Evolutionary conservation across 192 early-diverging fungal species (phyloP).

Genomic region (Backusella morwellensis): DNA sequence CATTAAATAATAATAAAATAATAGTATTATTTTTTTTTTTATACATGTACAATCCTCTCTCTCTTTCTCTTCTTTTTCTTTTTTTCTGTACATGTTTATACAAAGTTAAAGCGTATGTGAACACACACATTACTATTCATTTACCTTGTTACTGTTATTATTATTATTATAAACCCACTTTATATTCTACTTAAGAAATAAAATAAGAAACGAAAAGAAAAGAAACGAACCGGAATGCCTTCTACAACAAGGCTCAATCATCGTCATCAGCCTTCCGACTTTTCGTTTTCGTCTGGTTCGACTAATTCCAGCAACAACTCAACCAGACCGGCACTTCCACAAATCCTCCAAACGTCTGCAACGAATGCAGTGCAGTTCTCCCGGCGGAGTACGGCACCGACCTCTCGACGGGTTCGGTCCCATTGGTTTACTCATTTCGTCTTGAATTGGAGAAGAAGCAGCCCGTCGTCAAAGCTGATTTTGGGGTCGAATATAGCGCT

Average conservation of each 20-base stretch:
- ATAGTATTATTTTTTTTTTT: not conserved
- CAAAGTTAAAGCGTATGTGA: not conserved
- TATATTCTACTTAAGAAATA: not conserved
- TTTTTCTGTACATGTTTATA: not conserved
- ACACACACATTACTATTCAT: not conserved
- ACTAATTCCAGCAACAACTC: constrained; percentile 6
- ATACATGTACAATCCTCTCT: not conserved
- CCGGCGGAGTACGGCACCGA: constrained; percentile 25
- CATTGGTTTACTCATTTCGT: constrained; percentile 36
- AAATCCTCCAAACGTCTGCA: constrained; percentile 17
- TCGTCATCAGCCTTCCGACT: constrained; percentile 24
- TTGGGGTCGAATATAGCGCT: constrained; percentile 27
- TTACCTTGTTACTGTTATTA: not conserved
- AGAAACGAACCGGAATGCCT: not conserved
- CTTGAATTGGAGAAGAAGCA: constrained; percentile 34
- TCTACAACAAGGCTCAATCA: constrained; percentile 20
- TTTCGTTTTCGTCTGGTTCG: constrained; percentile 12
- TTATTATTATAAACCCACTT: not conserved
- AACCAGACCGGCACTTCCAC: constrained; percentile 23
- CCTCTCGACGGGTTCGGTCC: constrained; percentile 37
- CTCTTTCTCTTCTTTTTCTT: not conserved
- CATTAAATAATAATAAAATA: not conserved
- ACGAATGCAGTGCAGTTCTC: constrained; percentile 25
- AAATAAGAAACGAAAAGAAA: not conserved
- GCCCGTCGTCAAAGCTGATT: constrained; percentile 40